phyloP scores from a whole-genome alignment of 106 monocot species.

The Triglochin maritima region DNA sequence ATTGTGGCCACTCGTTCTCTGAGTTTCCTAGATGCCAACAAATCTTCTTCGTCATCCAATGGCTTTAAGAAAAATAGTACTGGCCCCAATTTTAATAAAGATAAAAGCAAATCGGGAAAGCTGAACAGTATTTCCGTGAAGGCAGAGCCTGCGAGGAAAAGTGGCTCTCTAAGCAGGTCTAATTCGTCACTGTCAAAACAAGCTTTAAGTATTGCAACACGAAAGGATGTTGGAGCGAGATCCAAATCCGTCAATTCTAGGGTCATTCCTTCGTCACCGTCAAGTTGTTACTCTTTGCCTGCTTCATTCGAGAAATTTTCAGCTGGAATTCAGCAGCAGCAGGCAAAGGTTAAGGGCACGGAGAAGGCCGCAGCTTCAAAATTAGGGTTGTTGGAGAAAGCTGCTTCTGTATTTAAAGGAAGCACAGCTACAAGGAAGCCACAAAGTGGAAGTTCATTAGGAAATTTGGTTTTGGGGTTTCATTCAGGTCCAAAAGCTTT shows the following conservation, averaged over 20 bases:
- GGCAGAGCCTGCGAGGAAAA: slow-evolving; percentile 32
- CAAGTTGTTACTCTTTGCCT: slow-evolving; percentile 57
- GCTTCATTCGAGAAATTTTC: slow-evolving; percentile 55
- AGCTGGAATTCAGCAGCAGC: slow-evolving; percentile 39
- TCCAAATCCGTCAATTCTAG: slow-evolving; percentile 33
- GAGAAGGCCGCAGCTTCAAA: slow-evolving; percentile 28
- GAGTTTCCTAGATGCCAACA: slow-evolving; percentile 31
- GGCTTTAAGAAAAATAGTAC: slow-evolving; percentile 13
- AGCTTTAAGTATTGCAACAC: slow-evolving; percentile 7
- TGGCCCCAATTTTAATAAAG: slow-evolving; percentile 12
- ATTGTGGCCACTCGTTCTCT: slow-evolving; percentile 35
- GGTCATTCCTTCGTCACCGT: slow-evolving; percentile 58
- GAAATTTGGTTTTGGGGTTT: slow-evolving; percentile 14
- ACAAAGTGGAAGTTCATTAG: slow-evolving; percentile 16
- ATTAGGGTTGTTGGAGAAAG: slow-evolving; percentile 43
- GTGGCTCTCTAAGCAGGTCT: slow-evolving; percentile 28
- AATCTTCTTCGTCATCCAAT: slow-evolving; percentile 11
- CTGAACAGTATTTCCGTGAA: slow-evolving; percentile 14
- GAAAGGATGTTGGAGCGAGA: slow-evolving; percentile 22
- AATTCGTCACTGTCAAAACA: slow-evolving; percentile 44
- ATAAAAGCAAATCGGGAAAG: slow-evolving; percentile 29
- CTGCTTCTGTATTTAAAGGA: slow-evolving; percentile 40
- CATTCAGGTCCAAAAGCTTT: slow-evolving; percentile 34
- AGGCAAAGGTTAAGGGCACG: slow-evolving; percentile 23
- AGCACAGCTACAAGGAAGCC: slow-evolving; percentile 30